Evolutionary conservation across 495 filamentous ascomycete species (phyloP), one percentile per base, ranked within the genome.

Genomic region (Neurospora sp.): DNA sequence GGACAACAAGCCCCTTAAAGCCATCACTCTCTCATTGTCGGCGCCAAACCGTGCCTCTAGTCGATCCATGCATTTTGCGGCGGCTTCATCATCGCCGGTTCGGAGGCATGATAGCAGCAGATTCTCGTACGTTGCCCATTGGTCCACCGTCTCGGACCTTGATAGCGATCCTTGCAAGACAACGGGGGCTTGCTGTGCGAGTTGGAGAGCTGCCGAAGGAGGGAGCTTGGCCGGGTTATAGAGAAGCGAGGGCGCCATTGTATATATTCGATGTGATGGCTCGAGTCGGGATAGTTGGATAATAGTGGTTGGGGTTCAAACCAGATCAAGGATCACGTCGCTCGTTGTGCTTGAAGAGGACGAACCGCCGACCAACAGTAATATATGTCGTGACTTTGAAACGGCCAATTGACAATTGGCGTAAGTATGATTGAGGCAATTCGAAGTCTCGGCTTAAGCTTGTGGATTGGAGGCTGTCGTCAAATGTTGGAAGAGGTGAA

Each of bases 91-190:
- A 78, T 98, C 93, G 21, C 93, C 91, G 9, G 92, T 93, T 6
- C 92, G 91, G n/a, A 98, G 86, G 78, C 91, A 96, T 10, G 94
- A 89, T 21, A 95, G 83, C 71, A 98, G 82, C 36, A 97, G 87
- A 79, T 95, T 93, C 81, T 98, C 96, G 78, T 94, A 90, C n/a
- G 83, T 85, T 4, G 86, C 85, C 92, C 94, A 98, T 78, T 90
- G 84, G 73, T 95, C 93, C 48, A 91, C 86, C 1, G 90, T 89
- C 77, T 97, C 94, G 39, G 85, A 75, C n/a, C 85, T 79, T 6
- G 86, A 85, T 21, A 84, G 78, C 39, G 84, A 82, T 62, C 80
- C 84, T 70, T 83, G 82, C 69, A 97, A 87, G 74, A 96, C 85
- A 36, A 79, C 75, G 1, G 92, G 90, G 71, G 95, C 92, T 82